phyloP scores from a whole-genome alignment of 2,329 filamentous ascomycete species.

The Botrytis hyacinthi region DNA sequence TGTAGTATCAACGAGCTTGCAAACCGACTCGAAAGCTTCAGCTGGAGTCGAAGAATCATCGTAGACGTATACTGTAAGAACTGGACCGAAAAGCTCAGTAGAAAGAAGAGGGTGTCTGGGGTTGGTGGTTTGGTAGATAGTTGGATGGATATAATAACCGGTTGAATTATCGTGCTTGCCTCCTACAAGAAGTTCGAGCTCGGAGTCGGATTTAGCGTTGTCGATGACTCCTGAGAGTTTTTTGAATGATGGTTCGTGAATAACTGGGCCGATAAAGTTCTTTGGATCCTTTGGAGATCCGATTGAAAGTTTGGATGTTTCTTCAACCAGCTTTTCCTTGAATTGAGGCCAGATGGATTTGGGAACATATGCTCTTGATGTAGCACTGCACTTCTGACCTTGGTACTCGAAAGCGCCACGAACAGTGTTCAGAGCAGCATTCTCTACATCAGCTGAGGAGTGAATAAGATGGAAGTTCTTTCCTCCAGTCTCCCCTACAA shows the following conservation, averaged over 20 bases:
- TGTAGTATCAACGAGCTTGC: constrained; percentile 65
- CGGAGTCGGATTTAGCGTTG: constrained; percentile 69
- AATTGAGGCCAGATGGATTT: constrained; percentile 72
- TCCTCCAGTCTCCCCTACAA: constrained; percentile 87
- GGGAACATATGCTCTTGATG: constrained; percentile 75
- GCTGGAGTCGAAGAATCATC: constrained; percentile 58
- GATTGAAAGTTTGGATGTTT: constrained; percentile 68
- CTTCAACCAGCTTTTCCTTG: constrained; percentile 60
- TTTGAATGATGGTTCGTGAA: constrained; percentile 77
- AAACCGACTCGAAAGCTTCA: constrained; percentile 56
- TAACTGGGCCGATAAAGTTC: constrained; percentile 89
- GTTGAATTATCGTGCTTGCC: constrained; percentile 74
- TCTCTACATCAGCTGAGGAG: constrained; percentile 70
- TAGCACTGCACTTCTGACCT: constrained; percentile 88
- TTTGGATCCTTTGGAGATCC: constrained; percentile 65
- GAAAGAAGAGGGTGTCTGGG: constrained; percentile 71
- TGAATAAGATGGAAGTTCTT: constrained; percentile 93
- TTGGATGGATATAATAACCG: constrained; percentile 82
- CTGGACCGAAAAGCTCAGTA: constrained; percentile 78
- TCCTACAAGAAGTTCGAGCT: constrained; percentile 70
- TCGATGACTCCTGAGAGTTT: constrained; percentile 77
- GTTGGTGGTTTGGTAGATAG: constrained; percentile 73
- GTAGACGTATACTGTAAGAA: constrained; percentile 74
- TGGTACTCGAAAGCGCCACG: constrained; percentile 88
- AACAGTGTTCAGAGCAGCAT: constrained; percentile 77